A percentile compares a stretch with the other conserved stretches of the same genome.
Evolutionary conservation across 805 yeast genomes (phyloP).

Genomic region (Candida hispaniensis): DNA sequence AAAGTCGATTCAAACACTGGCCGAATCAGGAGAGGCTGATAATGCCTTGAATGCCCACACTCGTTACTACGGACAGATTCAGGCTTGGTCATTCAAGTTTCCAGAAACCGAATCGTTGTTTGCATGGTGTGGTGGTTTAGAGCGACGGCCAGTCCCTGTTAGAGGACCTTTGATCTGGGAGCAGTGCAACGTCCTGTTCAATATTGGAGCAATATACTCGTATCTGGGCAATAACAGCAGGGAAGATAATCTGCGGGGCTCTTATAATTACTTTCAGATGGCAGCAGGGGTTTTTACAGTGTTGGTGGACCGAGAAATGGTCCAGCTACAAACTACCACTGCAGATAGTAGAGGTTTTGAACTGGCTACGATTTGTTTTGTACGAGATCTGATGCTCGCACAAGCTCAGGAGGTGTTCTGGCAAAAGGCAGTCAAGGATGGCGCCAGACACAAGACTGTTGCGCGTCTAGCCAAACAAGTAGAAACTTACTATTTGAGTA

Average conservation of each 20-base stretch:
- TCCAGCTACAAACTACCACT: conserved; percentile 18
- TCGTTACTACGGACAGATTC: conserved; percentile 22
- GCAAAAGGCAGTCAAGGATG: conserved; percentile 50
- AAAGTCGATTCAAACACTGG: not conserved
- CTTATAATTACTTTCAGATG: conserved; percentile 54
- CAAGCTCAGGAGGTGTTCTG: conserved; percentile 85
- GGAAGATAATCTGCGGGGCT: conserved; percentile 38
- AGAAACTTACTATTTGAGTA: conserved; percentile 42
- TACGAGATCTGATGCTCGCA: conserved; percentile 51
- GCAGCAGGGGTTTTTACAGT: conserved; percentile 58
- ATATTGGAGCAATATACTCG: conserved; percentile 56
- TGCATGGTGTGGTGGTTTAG: conserved; percentile 34
- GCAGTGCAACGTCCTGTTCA: conserved; percentile 50
- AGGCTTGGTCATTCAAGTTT: conserved; percentile 36
- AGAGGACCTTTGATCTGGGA: conserved; percentile 93
- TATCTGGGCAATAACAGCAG: conserved; percentile 42
- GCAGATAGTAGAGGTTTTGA: conserved; percentile 43
- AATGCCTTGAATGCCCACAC: conserved; percentile 2
- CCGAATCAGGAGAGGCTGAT: not conserved
- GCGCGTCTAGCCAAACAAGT: conserved; percentile 58
- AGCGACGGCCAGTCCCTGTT: too few relatives aligned
- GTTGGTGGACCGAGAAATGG: conserved; percentile 27
- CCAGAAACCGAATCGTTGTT: too few relatives aligned
- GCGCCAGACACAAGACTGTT: conserved; percentile 47
- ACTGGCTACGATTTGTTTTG: conserved; percentile 38